phyloP scores from a whole-genome alignment of 495 filamentous ascomycete species.

The Friedmanniomyces simplex region DNA sequence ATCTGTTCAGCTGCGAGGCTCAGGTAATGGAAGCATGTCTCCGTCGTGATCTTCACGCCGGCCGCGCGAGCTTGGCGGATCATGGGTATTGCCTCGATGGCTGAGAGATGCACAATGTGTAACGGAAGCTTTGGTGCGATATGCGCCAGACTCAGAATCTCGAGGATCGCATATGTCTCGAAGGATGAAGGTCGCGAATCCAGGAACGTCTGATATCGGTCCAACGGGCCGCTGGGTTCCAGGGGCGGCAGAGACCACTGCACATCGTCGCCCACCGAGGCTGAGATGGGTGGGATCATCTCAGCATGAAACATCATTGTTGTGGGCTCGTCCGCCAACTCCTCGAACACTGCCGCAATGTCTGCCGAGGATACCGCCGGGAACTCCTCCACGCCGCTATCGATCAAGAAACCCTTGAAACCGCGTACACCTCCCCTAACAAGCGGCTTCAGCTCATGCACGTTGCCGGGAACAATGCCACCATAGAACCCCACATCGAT shows the following conservation, averaged over 20 bases:
- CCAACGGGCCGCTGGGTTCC: conserved; percentile 62
- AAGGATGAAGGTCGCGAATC: conserved; percentile 81
- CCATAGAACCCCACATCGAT: conserved; percentile 98
- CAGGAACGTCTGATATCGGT: conserved; percentile 81
- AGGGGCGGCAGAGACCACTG: conserved; percentile 63
- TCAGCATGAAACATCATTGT: conserved; percentile 98
- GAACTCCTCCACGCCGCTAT: conserved; percentile 95
- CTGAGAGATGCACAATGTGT: conserved; percentile 92
- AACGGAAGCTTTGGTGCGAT: conserved; percentile 74
- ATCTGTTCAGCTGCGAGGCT: conserved; percentile 82
- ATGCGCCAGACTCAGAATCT: conserved; percentile 71
- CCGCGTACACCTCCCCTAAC: conserved; percentile 80
- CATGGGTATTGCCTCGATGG: conserved; percentile 85
- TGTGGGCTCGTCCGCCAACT: conserved; percentile 65
- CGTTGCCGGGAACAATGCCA: conserved; percentile 87
- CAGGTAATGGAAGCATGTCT: conserved; percentile 98
- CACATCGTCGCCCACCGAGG: conserved; percentile 69
- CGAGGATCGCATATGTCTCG: conserved; percentile 81
- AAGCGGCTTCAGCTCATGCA: conserved; percentile 64
- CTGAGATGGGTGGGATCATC: conserved; percentile 83
- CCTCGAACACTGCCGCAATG: conserved; percentile 66
- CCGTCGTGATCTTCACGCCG: conserved; percentile 85
- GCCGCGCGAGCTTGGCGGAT: conserved; percentile 64
- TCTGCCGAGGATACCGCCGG: conserved; percentile 75
- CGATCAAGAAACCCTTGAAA: conserved; percentile 97